A percentile compares a stretch with the other conserved stretches of the same genome.
Evolutionary conservation across 2,329 filamentous ascomycete species (phyloP).

Genomic region (Davidsoniella eucalypti): DNA sequence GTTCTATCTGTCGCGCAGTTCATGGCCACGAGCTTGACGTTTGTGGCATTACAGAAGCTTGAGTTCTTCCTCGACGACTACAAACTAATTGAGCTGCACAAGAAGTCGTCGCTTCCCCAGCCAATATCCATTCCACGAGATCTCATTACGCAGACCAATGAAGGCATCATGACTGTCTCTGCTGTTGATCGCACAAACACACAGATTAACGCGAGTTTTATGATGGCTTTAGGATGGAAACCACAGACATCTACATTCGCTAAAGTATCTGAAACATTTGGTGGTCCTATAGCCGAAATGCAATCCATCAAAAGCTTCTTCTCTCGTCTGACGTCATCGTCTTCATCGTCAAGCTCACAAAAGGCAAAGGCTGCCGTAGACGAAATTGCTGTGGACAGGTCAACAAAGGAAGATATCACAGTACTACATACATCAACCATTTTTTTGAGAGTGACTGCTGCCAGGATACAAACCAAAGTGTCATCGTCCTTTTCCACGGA

Average conservation of each 20-base stretch:
- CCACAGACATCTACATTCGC: conserved; percentile 27
- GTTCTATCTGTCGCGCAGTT: conserved; percentile 81
- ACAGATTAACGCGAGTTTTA: conserved; percentile 81
- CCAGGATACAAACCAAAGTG: conserved; percentile 63
- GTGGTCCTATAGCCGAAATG: conserved; percentile 29
- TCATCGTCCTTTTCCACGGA: conserved; percentile 59
- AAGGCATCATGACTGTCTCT: conserved; percentile 73
- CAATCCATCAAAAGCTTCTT: conserved; percentile 66
- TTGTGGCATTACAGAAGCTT: conserved; percentile 74
- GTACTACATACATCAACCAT: conserved; percentile 59
- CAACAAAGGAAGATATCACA: conserved; percentile 47
- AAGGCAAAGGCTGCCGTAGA: conserved; percentile 37
- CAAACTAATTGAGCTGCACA: conserved; percentile 59
- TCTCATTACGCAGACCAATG: conserved; percentile 66
- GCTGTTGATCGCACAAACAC: conserved; percentile 72
- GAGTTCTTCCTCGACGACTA: conserved; percentile 86
- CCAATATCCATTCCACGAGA: conserved; percentile 59
- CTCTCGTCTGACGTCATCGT: conserved; percentile 47
- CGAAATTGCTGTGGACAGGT: conserved; percentile 20
- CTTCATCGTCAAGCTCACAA: conserved; percentile 31
- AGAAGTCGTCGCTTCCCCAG: conserved; percentile 68
- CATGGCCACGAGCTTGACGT: conserved; percentile 84
- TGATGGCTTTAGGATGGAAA: conserved; percentile 79
- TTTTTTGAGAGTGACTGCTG: conserved; percentile 77
- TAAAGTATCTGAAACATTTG: conserved; percentile 33